These are phyloP conservation scores for Aegilops tauschii DNA, from an alignment of 176 grass and related monocot species.

Conservation along the genomic window DNA sequence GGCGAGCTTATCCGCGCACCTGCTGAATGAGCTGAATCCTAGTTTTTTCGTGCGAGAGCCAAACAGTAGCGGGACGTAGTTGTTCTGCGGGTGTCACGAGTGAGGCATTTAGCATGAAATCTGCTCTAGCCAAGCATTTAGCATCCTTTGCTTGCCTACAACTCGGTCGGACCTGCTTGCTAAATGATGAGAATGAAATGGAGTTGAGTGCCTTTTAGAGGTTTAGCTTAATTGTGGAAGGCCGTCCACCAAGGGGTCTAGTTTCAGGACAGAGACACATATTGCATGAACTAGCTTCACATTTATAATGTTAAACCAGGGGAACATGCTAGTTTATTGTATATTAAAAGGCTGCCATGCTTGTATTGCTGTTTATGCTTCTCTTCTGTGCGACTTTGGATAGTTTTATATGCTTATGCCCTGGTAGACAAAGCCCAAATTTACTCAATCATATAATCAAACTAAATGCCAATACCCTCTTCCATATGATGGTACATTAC, in stretches of 20 bases:
- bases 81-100: background rate
- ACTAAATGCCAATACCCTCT: constrained; percentile 4
- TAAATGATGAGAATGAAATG: background rate
- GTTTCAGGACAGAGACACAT: background rate
- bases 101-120: background rate
- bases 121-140: background rate
- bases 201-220: constrained; percentile 3
- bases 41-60: background rate
- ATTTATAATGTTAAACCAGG: background rate
- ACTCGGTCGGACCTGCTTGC: background rate
- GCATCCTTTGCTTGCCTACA: background rate
- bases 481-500: background rate
- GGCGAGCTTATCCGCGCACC: background rate
- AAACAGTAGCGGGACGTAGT: background rate
- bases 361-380: background rate
- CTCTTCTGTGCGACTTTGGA: background rate
- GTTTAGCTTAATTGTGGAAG: constrained; percentile 8
- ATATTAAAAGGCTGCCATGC: background rate
- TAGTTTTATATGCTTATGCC: constrained; percentile 12
- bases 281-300: background rate
- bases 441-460: background rate
- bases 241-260: background rate
- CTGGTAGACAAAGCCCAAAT: background rate
- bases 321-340: background rate
- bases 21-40: background rate